Conservation (phyloP, 345 rosid species). For the Raphanus raphanistrum region DNA sequence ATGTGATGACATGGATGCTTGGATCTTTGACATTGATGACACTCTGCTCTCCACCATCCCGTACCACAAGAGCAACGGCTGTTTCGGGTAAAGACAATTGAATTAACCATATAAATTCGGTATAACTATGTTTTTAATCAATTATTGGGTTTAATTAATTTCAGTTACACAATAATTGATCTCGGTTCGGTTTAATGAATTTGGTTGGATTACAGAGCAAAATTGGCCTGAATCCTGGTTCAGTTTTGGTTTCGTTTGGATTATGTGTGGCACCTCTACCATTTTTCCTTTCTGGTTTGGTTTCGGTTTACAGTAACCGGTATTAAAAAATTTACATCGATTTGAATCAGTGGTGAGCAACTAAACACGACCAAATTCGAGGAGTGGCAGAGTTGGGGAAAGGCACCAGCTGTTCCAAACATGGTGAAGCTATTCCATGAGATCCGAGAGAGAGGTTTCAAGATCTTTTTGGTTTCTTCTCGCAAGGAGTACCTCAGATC, state of each 20-base stretch:
- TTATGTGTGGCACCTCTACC: no score
- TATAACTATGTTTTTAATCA: no score
- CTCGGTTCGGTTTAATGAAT: no score
- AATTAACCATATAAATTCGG: background rate
- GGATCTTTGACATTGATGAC: slow-evolving; percentile 76
- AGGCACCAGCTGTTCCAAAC: slow-evolving; percentile 69
- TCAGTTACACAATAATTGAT: no score
- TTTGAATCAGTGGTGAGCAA: slow-evolving; percentile 60
- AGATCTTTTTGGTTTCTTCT: slow-evolving; percentile 77
- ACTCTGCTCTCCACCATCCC: slow-evolving; percentile 80
- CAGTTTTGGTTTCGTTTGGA: no score
- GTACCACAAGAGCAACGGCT: slow-evolving; percentile 60
- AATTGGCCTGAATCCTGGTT: no score
- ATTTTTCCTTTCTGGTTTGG: no score
- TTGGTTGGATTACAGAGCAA: no score
- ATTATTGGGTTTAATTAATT: no score
- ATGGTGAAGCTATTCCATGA: slow-evolving; percentile 58
- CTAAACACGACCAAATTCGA: slow-evolving; percentile 56
- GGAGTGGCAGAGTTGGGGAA: slow-evolving; percentile 64
- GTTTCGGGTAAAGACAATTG: slow-evolving; percentile 55
- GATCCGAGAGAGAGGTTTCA: slow-evolving; percentile 62
- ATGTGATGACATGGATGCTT: slow-evolving; percentile 69
- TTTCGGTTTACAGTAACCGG: no score
- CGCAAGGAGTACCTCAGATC: slow-evolving; percentile 73
- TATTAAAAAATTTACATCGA: background rate